Conservation (phyloP, 1,284 basidiomycete genomes). For the Cryptococcus jaspeensis region DNA sequence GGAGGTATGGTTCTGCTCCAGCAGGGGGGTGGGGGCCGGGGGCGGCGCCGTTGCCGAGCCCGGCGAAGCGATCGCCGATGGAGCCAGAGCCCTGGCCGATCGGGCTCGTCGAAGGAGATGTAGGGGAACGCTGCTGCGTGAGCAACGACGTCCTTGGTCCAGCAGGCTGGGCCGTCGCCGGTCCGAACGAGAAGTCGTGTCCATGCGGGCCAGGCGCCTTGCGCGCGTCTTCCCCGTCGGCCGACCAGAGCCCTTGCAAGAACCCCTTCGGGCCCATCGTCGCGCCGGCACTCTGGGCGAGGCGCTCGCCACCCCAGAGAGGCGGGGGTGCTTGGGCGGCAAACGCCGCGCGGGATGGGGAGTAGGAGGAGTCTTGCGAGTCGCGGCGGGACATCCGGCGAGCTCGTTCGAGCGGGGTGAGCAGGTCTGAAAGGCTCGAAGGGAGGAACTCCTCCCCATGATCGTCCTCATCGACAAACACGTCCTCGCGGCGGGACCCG, state of each 20-base stretch:
- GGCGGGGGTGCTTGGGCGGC: background rate
- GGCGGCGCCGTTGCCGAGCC: no score
- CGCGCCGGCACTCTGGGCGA: slow-evolving; percentile 49
- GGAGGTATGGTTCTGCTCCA: slow-evolving; percentile 21
- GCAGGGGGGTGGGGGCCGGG: no score
- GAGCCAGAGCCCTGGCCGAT: background rate
- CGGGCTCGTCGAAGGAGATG: slow-evolving; percentile 12
- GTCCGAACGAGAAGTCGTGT: slow-evolving; percentile 30
- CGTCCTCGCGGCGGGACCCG: slow-evolving; percentile 13
- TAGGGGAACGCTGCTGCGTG: slow-evolving; percentile 35
- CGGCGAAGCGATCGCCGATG: slow-evolving; percentile 2
- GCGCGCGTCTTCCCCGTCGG: slow-evolving; percentile 44
- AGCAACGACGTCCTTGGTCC: slow-evolving; percentile 31
- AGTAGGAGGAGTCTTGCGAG: slow-evolving; percentile 38
- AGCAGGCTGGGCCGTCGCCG: slow-evolving; percentile 21
- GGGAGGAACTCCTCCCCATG: slow-evolving; percentile 85
- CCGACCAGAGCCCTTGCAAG: slow-evolving; percentile 46
- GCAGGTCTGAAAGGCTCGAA: slow-evolving; percentile 76
- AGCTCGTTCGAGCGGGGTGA: slow-evolving; percentile 78
- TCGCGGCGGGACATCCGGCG: slow-evolving; percentile 67
- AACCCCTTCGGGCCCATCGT: slow-evolving; percentile 44
- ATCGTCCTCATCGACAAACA: slow-evolving; percentile 52
- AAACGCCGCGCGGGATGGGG: slow-evolving; percentile 25
- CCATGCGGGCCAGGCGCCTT: slow-evolving; percentile 14
- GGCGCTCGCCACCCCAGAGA: slow-evolving; percentile 26